phyloP scores from a whole-genome alignment of 2,329 filamentous ascomycete species.

The Pseudonectria foliicola region DNA sequence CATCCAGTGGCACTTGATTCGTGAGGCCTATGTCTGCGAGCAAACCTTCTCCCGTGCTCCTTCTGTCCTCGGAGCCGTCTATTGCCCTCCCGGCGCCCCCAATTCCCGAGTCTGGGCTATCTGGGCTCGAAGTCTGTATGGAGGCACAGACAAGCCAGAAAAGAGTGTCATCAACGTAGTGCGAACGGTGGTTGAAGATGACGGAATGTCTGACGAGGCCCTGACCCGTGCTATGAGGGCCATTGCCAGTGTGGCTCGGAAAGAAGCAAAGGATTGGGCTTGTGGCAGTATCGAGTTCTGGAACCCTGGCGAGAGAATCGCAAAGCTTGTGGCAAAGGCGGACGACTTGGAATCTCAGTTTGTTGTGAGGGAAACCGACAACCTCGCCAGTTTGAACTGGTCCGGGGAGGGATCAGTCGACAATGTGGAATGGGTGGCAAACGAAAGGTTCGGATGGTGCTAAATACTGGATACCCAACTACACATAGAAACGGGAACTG shows the following conservation, averaged over 20 bases:
- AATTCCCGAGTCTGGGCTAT: conserved; percentile 63
- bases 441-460: conserved; percentile 76
- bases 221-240: conserved; percentile 49
- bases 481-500: not conserved
- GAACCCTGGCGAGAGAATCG: conserved; percentile 62
- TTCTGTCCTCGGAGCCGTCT: conserved; percentile 62
- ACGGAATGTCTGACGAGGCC: conserved; percentile 30
- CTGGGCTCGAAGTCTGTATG: conserved; percentile 63
- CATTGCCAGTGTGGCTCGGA: conserved; percentile 60
- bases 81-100: conserved; percentile 37
- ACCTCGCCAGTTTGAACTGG: conserved; percentile 67
- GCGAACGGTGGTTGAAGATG: conserved; percentile 59
- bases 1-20: conserved; percentile 56
- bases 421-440: conserved; percentile 63
- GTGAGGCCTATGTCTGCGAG: conserved; percentile 70
- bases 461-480: conserved; percentile 27
- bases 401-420: conserved; percentile 48
- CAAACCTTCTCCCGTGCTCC: conserved; percentile 53
- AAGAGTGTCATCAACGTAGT: conserved; percentile 65
- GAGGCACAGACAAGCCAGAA: conserved; percentile 41
- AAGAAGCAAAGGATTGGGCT: conserved; percentile 64
- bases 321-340: conserved; percentile 36
- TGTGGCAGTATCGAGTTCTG: conserved; percentile 69
- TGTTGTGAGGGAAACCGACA: conserved; percentile 54
- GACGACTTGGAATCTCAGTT: conserved; percentile 42